phyloP scores from a whole-genome alignment of 192 early-diverging fungal genomes.

The Backusella mclennaniae region DNA sequence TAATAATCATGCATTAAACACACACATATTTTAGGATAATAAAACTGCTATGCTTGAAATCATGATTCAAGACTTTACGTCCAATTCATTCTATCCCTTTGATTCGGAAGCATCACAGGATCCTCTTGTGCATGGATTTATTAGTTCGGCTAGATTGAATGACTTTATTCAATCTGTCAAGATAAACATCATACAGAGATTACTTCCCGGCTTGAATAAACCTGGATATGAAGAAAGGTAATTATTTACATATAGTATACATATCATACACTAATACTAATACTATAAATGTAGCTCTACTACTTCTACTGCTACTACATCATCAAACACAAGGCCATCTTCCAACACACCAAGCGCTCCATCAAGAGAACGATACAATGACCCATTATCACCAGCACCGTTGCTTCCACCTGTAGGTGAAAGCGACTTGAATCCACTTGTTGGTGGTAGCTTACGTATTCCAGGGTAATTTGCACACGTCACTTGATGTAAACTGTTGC shows the following conservation, averaged over 20 bases:
- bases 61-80: slow-evolving; percentile 47
- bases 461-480: slow-evolving; percentile 38
- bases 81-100: slow-evolving; percentile 50
- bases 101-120: slow-evolving; percentile 18
- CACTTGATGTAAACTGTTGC: background rate
- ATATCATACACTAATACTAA: background rate
- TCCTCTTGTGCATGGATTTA: slow-evolving; percentile 54
- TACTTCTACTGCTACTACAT: background rate
- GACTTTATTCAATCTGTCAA: slow-evolving; percentile 63
- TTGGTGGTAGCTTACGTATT: slow-evolving; percentile 44
- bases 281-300: background rate
- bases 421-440: slow-evolving; percentile 66
- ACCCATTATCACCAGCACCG: background rate
- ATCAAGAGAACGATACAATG: background rate
- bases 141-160: slow-evolving; percentile 55
- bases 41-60: slow-evolving; percentile 51
- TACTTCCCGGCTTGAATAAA: slow-evolving; percentile 70
- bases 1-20: background rate
- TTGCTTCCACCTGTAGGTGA: slow-evolving; percentile 64
- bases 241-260: background rate
- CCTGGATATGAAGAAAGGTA: slow-evolving; percentile 62
- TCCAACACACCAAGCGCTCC: background rate
- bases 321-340: background rate
- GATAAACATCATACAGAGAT: slow-evolving; percentile 58
- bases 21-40: slow-evolving; percentile 38